Evolutionary conservation across 2,329 filamentous ascomycete genomes (phyloP).

Genomic region (Cladophialophora yegresii): DNA sequence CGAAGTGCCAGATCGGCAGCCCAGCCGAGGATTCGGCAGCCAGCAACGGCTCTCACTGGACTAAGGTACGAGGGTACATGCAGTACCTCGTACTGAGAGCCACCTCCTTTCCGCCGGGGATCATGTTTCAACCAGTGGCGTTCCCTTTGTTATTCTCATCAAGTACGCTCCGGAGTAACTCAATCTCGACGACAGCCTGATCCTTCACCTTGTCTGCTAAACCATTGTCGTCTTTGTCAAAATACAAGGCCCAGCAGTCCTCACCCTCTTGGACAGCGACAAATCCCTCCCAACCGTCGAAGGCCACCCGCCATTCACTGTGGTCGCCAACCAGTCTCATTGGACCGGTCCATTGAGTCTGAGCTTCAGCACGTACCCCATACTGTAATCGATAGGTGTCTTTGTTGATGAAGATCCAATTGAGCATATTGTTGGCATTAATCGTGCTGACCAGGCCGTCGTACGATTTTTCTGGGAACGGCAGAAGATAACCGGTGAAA

Average conservation of each 20-base stretch:
- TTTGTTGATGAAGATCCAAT: constrained; percentile 68
- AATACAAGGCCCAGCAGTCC: constrained; percentile 48
- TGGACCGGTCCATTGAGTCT: constrained; percentile 70
- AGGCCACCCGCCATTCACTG: constrained; percentile 38
- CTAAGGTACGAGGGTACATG: too few relatives aligned
- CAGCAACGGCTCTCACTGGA: not conserved
- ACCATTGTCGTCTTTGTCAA: constrained; percentile 47
- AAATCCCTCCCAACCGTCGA: constrained; percentile 44
- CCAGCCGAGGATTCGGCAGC: not conserved
- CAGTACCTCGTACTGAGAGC: not conserved
- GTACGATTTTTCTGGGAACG: constrained; percentile 25
- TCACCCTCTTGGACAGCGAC: constrained; percentile 46
- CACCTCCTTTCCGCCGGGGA: not conserved
- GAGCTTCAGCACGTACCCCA: constrained; percentile 69
- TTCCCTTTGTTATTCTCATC: not conserved
- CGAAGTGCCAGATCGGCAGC: not conserved
- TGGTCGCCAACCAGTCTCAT: constrained; percentile 60
- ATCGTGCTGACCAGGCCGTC: constrained; percentile 33
- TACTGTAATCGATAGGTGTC: constrained; percentile 63
- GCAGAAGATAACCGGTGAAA: constrained; percentile 44
- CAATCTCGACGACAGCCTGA: constrained; percentile 58
- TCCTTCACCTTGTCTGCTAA: constrained; percentile 50
- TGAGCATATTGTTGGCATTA: constrained; percentile 52
- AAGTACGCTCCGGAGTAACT: constrained; percentile 44
- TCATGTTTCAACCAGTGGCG: not conserved